Evolutionary conservation across 805 yeast species (phyloP).

Genomic region (Metschnikowia shivogae): DNA sequence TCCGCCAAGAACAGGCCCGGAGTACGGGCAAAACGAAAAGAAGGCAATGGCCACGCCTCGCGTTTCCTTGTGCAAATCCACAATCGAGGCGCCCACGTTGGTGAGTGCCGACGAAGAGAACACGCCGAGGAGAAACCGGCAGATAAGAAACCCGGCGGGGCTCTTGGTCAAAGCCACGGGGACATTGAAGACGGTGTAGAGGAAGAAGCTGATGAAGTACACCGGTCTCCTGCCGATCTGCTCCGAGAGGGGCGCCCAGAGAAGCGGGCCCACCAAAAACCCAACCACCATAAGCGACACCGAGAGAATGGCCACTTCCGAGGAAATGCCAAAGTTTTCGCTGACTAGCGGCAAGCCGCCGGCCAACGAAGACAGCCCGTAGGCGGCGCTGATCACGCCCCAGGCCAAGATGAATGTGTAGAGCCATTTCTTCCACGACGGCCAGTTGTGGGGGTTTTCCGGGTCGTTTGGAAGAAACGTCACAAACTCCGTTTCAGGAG

Average conservation of each 20-base stretch:
- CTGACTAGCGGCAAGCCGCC: slow-evolving; percentile 73
- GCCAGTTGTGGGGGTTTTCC: slow-evolving; percentile 89
- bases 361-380: slow-evolving; percentile 87
- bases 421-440: slow-evolving; percentile 47
- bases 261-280: slow-evolving; percentile 77
- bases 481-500: slow-evolving; percentile 76
- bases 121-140: slow-evolving; percentile 85
- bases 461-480: slow-evolving; percentile 79
- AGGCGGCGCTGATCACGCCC: slow-evolving; percentile 84
- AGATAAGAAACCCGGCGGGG: slow-evolving; percentile 73
- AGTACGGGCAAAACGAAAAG: slow-evolving; percentile 88
- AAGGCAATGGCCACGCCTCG: slow-evolving; percentile 89
- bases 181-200: slow-evolving; percentile 75
- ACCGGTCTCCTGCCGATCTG: slow-evolving; percentile 83
- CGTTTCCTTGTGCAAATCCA: slow-evolving; percentile 78
- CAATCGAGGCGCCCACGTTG: slow-evolving; percentile 86
- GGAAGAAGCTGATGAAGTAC: slow-evolving; percentile 67
- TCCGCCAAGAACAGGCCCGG: slow-evolving; percentile 91
- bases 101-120: slow-evolving; percentile 80
- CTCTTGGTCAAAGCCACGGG: slow-evolving; percentile 85
- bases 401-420: slow-evolving; percentile 67
- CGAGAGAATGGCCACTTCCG: slow-evolving; percentile 74
- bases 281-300: slow-evolving; percentile 89
- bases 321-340: slow-evolving; percentile 63
- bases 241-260: slow-evolving; percentile 89